Conservation (phyloP, 108 stramenopile genomes). For the Mayamaea pseudoterrestris region DNA sequence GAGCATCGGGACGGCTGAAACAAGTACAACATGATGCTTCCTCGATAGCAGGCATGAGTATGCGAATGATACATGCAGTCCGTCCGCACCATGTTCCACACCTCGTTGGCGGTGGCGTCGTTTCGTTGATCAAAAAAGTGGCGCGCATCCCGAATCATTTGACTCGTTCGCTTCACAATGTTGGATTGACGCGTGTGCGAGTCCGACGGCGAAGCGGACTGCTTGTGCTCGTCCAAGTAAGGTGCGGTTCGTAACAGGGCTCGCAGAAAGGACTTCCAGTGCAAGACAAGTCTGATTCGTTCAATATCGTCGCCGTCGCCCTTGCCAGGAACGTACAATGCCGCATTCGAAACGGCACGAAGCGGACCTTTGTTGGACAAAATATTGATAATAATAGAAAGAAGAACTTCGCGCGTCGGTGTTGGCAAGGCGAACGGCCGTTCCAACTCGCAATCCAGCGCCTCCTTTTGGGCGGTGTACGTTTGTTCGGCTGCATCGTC, state of each 20-base stretch:
- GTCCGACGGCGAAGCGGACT: constrained; percentile 30
- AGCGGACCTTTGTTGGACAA: constrained; percentile 61
- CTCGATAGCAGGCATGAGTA: constrained; percentile 75
- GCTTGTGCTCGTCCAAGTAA: constrained; percentile 70
- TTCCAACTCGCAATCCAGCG: constrained; percentile 25
- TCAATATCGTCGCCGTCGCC: constrained; percentile 1
- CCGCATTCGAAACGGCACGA: constrained; percentile 59
- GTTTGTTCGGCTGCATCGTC: not conserved
- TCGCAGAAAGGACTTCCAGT: constrained; percentile 52
- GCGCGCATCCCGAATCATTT: constrained; percentile 61
- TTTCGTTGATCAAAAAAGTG: constrained; percentile 64
- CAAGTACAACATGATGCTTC: constrained; percentile 57
- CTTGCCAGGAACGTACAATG: constrained; percentile 20
- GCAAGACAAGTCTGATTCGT: constrained; percentile 33
- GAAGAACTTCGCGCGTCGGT: constrained; percentile 57
- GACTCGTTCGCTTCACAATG: constrained; percentile 51
- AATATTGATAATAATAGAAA: constrained; percentile 46
- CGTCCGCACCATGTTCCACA: constrained; percentile 59
- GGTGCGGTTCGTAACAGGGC: constrained; percentile 74
- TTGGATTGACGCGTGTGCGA: constrained; percentile 43
- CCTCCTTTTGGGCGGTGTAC: not conserved
- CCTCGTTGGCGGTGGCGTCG: constrained; percentile 42
- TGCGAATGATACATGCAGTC: constrained; percentile 71
- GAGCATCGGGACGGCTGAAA: constrained; percentile 74
- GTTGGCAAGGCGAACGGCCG: constrained; percentile 57